phyloP scores from a whole-genome alignment of 768 basidiomycete species.

The Leccinum olivaceopallidum region DNA sequence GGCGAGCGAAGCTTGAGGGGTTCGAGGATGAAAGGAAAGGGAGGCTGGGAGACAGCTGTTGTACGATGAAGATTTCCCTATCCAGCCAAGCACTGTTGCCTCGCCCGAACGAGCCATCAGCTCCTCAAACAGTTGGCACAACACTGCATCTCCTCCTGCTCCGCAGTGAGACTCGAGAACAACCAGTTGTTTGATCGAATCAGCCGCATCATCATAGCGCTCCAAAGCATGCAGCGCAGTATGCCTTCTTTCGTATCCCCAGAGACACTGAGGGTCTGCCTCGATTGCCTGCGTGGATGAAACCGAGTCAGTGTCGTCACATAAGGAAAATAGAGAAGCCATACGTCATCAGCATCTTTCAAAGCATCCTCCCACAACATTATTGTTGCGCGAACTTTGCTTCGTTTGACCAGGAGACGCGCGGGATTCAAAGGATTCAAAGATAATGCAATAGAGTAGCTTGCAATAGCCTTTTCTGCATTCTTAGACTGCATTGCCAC shows the following conservation, averaged over 20 bases:
- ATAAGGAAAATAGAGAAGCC: too few species aligned
- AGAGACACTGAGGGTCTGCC: not conserved
- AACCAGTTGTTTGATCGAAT: not conserved
- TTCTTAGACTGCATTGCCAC: not conserved
- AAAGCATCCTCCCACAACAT: slow-evolving; percentile 9
- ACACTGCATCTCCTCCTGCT: too few species aligned
- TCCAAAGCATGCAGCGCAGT: not conserved
- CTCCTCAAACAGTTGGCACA: too few species aligned
- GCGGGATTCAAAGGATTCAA: not conserved
- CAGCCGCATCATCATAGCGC: not conserved
- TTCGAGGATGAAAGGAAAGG: too few species aligned
- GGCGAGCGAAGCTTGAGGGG: too few species aligned
- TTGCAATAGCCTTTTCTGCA: not conserved
- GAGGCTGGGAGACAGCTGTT: too few species aligned
- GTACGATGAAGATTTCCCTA: too few species aligned
- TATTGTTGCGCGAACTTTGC: not conserved
- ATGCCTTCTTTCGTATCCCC: slow-evolving; percentile 6
- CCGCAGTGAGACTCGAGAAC: too few species aligned
- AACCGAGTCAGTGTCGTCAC: not conserved
- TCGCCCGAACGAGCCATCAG: too few species aligned
- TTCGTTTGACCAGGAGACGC: slow-evolving; percentile 10
- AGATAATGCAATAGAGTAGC: not conserved
- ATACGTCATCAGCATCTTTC: slow-evolving; percentile 1
- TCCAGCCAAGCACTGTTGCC: too few species aligned
- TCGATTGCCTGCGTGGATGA: not conserved